Conservation (phyloP, 495 filamentous ascomycete genomes). For the Alectoria sarmentosa region DNA sequence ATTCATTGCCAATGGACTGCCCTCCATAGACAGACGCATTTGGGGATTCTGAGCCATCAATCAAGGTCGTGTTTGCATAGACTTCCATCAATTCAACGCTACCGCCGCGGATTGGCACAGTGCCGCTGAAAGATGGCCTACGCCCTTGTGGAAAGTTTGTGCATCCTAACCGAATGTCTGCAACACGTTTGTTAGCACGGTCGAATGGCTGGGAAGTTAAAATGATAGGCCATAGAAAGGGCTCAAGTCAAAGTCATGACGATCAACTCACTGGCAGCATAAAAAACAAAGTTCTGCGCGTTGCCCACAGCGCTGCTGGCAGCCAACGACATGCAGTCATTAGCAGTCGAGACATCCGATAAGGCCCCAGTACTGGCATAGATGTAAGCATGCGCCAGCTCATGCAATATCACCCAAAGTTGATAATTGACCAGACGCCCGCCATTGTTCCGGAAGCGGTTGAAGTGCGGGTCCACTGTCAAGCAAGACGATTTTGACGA, state of each 20-base stretch:
- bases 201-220: background rate
- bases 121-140: background rate
- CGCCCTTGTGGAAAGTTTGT: background rate
- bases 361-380: background rate
- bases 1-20: background rate
- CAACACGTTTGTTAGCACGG: background rate
- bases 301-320: background rate
- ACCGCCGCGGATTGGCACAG: no score
- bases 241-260: background rate
- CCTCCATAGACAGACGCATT: background rate
- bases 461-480: background rate
- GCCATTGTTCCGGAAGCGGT: slow-evolving; percentile 1
- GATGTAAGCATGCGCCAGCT: slow-evolving; percentile 17
- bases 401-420: slow-evolving; percentile 16
- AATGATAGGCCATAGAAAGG: background rate
- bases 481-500: background rate
- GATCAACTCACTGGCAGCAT: slow-evolving; percentile 15
- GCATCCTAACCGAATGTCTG: slow-evolving; percentile 7
- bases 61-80: background rate
- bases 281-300: slow-evolving; percentile 11
- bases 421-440: background rate
- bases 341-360: background rate
- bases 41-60: background rate
- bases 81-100: slow-evolving; percentile 4
- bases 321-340: slow-evolving; percentile 1